A percentile compares a stretch with the other conserved stretches of the same genome.
These are phyloP conservation scores for Lasiosphaeriaceae sp. DNA, from an alignment of 495 filamentous ascomycete species.

Conservation along the genomic window DNA sequence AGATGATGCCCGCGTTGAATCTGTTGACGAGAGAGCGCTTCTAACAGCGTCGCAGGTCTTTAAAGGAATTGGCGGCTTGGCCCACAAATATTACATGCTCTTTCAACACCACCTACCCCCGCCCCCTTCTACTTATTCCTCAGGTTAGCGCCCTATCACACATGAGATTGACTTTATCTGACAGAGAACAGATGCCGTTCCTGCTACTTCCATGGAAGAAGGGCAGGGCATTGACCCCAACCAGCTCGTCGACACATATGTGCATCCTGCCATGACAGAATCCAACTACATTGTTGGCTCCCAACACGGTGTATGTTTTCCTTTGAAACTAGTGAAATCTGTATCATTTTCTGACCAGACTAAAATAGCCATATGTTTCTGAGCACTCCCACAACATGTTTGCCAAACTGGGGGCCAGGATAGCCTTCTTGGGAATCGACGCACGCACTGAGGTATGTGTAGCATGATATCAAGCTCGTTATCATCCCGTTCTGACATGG, in stretches of 20 bases:
- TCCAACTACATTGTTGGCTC: slow-evolving; percentile 76
- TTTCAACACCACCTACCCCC: slow-evolving; percentile 92
- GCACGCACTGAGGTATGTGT: slow-evolving; percentile 66
- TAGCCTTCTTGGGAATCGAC: slow-evolving; percentile 85
- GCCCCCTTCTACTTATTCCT: slow-evolving; percentile 77
- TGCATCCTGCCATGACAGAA: slow-evolving; percentile 57
- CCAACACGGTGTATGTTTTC: slow-evolving; percentile 53
- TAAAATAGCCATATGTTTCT: slow-evolving; percentile 64
- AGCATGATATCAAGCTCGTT: no score
- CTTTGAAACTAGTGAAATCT: neutral
- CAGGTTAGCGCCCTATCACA: slow-evolving; percentile 31
- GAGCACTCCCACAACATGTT: slow-evolving; percentile 78
- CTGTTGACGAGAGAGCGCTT: neutral
- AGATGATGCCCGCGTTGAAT: neutral
- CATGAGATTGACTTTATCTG: neutral
- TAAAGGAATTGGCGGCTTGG: slow-evolving; percentile 80
- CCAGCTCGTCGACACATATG: slow-evolving; percentile 65
- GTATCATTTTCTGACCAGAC: slow-evolving; percentile 24
- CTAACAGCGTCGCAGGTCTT: slow-evolving; percentile 52
- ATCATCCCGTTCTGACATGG: neutral
- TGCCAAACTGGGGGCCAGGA: slow-evolving; percentile 74
- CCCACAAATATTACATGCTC: slow-evolving; percentile 87
- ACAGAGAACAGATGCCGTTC: slow-evolving; percentile 20
- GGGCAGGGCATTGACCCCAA: slow-evolving; percentile 57
- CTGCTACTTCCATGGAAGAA: slow-evolving; percentile 18